These are phyloP conservation scores for Fomitopsis serialis DNA, from an alignment of 768 basidiomycete genomes.

Conservation along the genomic window DNA sequence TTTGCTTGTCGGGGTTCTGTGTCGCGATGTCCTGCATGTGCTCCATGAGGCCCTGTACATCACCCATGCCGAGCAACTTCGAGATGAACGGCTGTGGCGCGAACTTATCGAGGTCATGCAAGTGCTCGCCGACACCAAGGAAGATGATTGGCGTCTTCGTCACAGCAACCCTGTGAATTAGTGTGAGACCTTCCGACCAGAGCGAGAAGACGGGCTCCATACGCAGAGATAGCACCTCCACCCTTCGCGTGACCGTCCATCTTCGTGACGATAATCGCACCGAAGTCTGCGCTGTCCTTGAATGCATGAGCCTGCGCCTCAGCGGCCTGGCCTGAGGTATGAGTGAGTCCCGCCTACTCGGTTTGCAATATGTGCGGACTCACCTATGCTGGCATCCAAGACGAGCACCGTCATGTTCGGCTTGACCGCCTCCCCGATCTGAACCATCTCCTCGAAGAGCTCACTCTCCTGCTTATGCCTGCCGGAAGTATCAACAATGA, in stretches of 20 bases:
- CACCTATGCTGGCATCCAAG: conserved; percentile 94
- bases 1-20: conserved; percentile 94
- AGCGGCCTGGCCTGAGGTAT: conserved; percentile 77
- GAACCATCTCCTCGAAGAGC: conserved; percentile 96
- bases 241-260: conserved; percentile 99
- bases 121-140: conserved; percentile 94
- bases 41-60: conserved; percentile 96
- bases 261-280: conserved; percentile 98
- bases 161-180: conserved; percentile 75
- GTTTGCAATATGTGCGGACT: conserved; percentile 7
- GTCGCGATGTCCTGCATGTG: conserved; percentile 96
- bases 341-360: background rate
- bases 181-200: background rate
- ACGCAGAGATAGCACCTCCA: conserved; percentile 99
- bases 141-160: conserved; percentile 99
- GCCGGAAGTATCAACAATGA: conserved; percentile 97
- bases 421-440: conserved; percentile 89
- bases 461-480: conserved; percentile 96
- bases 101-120: conserved; percentile 96
- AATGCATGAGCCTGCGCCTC: conserved; percentile 95
- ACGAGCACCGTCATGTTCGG: conserved; percentile 96
- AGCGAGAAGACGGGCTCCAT: conserved; percentile 25
- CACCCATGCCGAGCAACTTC: conserved; percentile 91
- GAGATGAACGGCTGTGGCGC: conserved; percentile 96
- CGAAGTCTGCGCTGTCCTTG: conserved; percentile 96